These are phyloP conservation scores for Alternaria panax DNA, from an alignment of 2,329 filamentous ascomycete species.

Conservation along the genomic window DNA sequence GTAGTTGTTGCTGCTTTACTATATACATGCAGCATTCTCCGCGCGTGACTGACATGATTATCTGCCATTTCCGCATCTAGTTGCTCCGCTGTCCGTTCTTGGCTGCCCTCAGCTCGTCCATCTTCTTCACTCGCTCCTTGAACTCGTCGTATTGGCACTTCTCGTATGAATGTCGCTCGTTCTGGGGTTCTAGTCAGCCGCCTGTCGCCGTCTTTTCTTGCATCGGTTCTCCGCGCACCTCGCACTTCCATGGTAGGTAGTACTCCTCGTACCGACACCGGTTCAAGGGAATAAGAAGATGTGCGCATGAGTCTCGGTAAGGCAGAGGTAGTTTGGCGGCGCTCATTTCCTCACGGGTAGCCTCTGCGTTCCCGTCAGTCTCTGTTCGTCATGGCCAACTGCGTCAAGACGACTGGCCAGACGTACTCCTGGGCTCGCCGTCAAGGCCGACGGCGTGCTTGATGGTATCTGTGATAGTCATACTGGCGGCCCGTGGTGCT, in stretches of 20 bases:
- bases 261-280: conserved; percentile 90
- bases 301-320: conserved; percentile 95
- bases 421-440: conserved; percentile 44
- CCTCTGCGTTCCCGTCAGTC: conserved; percentile 62
- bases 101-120: conserved; percentile 90
- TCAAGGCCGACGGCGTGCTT: conserved; percentile 58
- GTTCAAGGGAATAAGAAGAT: conserved; percentile 94
- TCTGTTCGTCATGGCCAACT: conserved; percentile 31
- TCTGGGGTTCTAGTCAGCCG: conserved; percentile 60
- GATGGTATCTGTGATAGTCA: conserved; percentile 55
- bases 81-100: conserved; percentile 89
- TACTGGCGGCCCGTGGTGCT: conserved; percentile 32
- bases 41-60: conserved; percentile 2
- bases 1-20: conserved; percentile 31
- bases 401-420: conserved; percentile 23
- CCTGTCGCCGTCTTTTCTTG: background rate
- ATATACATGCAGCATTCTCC: conserved; percentile 44
- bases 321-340: conserved; percentile 85
- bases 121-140: conserved; percentile 97
- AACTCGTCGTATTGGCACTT: conserved; percentile 99
- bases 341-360: conserved; percentile 91
- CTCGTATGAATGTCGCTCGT: conserved; percentile 96
- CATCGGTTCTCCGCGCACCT: conserved; percentile 66
- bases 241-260: conserved; percentile 97
- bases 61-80: conserved; percentile 50